Conservation (phyloP, 371 early-diverging fungal species). For the Fennellomyces sp. region DNA sequence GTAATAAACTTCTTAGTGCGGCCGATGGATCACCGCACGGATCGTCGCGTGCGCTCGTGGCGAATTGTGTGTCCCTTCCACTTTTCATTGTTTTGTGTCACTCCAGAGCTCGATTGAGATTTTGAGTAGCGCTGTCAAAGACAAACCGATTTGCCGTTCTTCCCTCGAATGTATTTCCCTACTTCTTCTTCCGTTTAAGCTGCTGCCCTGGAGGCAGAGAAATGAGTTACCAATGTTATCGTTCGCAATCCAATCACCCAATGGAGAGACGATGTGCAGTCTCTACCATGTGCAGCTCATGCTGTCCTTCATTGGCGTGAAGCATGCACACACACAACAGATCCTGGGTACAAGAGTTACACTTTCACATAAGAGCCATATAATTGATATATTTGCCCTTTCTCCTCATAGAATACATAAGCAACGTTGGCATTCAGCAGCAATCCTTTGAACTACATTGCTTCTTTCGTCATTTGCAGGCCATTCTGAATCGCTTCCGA, state of each 20-base stretch:
- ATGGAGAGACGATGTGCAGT: slow-evolving; percentile 12
- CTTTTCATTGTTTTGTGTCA: too few relatives aligned
- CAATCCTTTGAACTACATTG: neutral
- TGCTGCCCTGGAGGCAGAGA: neutral
- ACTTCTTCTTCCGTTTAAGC: neutral
- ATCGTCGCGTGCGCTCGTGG: too few relatives aligned
- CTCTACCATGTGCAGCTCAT: slow-evolving; percentile 25
- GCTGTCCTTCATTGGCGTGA: slow-evolving; percentile 29
- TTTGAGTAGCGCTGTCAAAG: too few relatives aligned
- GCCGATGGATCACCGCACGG: too few relatives aligned
- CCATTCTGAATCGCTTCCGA: slow-evolving; percentile 11
- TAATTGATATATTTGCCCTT: neutral
- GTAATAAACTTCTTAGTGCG: neutral
- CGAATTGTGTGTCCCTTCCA: too few relatives aligned
- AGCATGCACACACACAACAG: slow-evolving; percentile 25
- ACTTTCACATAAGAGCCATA: too few relatives aligned
- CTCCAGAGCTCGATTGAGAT: too few relatives aligned
- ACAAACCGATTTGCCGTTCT: neutral
- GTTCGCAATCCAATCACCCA: slow-evolving; percentile 7
- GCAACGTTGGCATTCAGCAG: neutral
- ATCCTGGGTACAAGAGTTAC: slow-evolving; percentile 19
- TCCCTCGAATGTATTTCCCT: neutral
- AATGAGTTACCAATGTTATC: neutral
- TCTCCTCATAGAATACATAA: neutral
- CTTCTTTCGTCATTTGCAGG: slow-evolving; percentile 11